These are phyloP conservation scores for Eucalyptus pumila DNA, from an alignment of 345 rosid genomes.

Conservation along the genomic window DNA sequence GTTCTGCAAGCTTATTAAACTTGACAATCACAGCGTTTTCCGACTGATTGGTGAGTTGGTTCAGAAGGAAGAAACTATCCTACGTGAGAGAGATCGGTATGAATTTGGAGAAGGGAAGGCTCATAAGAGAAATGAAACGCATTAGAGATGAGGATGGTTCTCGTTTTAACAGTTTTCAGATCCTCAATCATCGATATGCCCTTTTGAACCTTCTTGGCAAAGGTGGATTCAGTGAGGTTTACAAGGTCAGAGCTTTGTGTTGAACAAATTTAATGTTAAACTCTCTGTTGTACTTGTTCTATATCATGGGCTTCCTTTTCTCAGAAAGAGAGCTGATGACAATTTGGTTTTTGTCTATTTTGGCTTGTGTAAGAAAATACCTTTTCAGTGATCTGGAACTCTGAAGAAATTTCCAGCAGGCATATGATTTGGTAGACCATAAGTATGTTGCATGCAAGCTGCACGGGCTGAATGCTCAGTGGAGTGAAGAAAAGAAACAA, in stretches of 20 bases:
- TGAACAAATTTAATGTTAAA: neutral
- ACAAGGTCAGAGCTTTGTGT: slow-evolving; percentile 64
- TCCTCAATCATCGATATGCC: slow-evolving; percentile 78
- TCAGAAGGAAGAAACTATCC: slow-evolving; percentile 83
- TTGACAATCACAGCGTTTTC: neutral
- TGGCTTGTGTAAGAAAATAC: slow-evolving; percentile 43
- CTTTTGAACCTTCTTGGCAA: slow-evolving; percentile 96
- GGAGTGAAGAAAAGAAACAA: slow-evolving; percentile 99
- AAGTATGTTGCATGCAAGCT: slow-evolving; percentile 98
- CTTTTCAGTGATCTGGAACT: slow-evolving; percentile 65
- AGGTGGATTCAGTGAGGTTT: slow-evolving; percentile 99
- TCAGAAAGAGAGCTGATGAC: neutral
- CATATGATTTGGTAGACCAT: slow-evolving; percentile 93
- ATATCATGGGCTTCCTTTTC: slow-evolving; percentile 3
- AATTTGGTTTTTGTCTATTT: slow-evolving; percentile 11
- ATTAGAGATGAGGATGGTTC: slow-evolving; percentile 98
- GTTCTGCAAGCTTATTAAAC: neutral
- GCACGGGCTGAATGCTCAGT: slow-evolving; percentile 95
- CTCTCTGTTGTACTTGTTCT: neutral
- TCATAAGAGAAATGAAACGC: slow-evolving; percentile 96
- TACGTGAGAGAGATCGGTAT: slow-evolving; percentile 97
- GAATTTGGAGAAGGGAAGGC: slow-evolving; percentile 94
- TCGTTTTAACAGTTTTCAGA: slow-evolving; percentile 93
- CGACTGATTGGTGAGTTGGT: slow-evolving; percentile 1
- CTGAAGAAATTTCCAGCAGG: slow-evolving; percentile 67